Evolutionary conservation across 2,329 filamentous ascomycete genomes (phyloP).

Genomic region (Zarea fungicola): DNA sequence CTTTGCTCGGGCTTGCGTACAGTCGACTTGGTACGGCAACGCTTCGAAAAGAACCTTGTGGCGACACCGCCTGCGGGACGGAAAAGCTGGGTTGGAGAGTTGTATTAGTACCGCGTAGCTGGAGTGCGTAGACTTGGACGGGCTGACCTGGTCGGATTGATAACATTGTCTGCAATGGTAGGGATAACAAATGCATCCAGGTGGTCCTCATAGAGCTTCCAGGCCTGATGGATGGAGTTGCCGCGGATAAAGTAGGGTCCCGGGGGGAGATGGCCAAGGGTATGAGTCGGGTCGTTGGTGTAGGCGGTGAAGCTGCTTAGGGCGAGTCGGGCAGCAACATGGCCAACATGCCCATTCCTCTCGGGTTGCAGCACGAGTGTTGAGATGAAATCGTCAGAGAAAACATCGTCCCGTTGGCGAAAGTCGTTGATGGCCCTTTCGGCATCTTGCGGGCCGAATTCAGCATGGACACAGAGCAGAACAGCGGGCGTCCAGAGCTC

Average conservation of each 20-base stretch:
- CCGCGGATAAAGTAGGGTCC: constrained; percentile 15
- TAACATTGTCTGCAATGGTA: constrained; percentile 3
- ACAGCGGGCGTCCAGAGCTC: constrained; percentile 5
- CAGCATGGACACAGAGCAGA: constrained; percentile 5
- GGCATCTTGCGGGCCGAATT: not conserved
- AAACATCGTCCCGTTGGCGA: constrained; percentile 4
- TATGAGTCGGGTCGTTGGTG: constrained; percentile 5
- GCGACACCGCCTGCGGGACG: constrained; percentile 1
- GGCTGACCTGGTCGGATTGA: constrained; percentile 6
- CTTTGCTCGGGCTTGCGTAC: constrained; percentile 35
- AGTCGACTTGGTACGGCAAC: constrained; percentile 45
- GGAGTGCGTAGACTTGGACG: not conserved
- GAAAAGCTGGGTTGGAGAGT: constrained; percentile 3
- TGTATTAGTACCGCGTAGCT: not conserved
- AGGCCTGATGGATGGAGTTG: constrained; percentile 15
- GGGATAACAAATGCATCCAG: constrained; percentile 11
- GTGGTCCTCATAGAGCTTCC: constrained; percentile 14
- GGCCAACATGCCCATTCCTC: not conserved
- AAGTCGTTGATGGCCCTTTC: constrained; percentile 2
- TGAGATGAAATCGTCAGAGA: constrained; percentile 3
- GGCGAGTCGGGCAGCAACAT: constrained; percentile 3
- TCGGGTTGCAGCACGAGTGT: not conserved
- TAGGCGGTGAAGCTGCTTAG: constrained; percentile 1
- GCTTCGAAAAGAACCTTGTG: constrained; percentile 5
- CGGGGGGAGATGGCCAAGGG: constrained; percentile 8